Evolutionary conservation across 495 filamentous ascomycete species (phyloP), one percentile per base, ranked within the genome.

Genomic region (Neurospora sp.): DNA sequence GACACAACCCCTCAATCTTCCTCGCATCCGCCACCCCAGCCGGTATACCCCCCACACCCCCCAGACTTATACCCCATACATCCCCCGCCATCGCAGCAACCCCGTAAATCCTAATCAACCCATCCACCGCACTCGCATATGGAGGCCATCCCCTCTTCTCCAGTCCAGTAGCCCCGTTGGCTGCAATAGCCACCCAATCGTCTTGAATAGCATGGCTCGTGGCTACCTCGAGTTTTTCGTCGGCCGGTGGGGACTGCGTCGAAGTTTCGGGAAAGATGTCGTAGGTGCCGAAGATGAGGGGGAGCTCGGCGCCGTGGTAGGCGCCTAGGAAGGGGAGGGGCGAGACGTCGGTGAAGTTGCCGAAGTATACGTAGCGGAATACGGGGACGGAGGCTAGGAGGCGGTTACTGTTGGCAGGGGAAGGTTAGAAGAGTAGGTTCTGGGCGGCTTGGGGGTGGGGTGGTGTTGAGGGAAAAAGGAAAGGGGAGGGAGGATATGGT

Each of bases 221-320:
- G 40, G 73, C 73, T 5, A 73, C 68, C 74, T 87, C 42, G 3
- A 76, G 59, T 40, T 73, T 65, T 3, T 65, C 6, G 27, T 65
- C 53, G 1, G 48, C 4, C 14, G 53, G 53, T 6, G 53, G 53
- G 1, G 53, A 37, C 5, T 27, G 12, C 9, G 81, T 78, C 1
- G 80, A 76, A 3, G 80, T 65, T 16, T 81, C 83, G 44, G 81
- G 84, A 44, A 83, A 78, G 12, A 78, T 74, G 69, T 74, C 76
- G 31, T 80, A 76, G 3, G 77, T 85, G 3, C 85, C 86, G 71
- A 87, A 87, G 9, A 88, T 70, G 78, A 88, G 73, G 27, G 84
- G 79, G 65, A 88, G 65, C 40, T 89, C 86, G 16, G 77, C 73
- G 9, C 82, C 84, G 74, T 89, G 87, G 71, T 86, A 88, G 1